phyloP scores from a whole-genome alignment of 2,329 filamentous ascomycete species.

The Epichloe aotearoae region DNA sequence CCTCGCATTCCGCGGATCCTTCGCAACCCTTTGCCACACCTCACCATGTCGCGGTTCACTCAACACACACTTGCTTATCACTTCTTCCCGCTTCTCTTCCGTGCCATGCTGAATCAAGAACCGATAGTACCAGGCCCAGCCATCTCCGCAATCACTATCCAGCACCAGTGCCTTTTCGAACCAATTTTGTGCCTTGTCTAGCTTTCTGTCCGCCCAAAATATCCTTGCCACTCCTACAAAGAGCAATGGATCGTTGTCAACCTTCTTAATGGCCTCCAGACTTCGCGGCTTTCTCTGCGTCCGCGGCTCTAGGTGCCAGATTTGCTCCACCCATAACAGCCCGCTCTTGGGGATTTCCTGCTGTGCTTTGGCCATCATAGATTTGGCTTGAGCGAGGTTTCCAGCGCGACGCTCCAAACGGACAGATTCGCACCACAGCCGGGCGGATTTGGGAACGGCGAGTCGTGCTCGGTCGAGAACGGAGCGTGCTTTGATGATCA shows the following conservation, averaged over 20 bases:
- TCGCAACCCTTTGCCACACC: constrained; percentile 74
- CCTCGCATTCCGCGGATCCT: constrained; percentile 70
- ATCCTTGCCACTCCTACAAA: constrained; percentile 89
- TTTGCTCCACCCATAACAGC: constrained; percentile 83
- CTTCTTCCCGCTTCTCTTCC: constrained; percentile 78
- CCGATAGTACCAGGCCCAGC: constrained; percentile 97
- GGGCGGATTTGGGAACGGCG: constrained; percentile 69
- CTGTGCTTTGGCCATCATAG: constrained; percentile 83
- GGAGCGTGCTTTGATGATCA: constrained; percentile 81
- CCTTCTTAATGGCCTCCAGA: constrained; percentile 91
- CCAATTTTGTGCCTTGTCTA: constrained; percentile 93
- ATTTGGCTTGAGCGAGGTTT: constrained; percentile 72
- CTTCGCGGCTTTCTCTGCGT: constrained; percentile 86
- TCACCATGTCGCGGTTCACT: constrained; percentile 90
- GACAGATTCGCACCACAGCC: constrained; percentile 88
- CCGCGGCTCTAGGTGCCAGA: constrained; percentile 84
- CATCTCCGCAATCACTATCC: constrained; percentile 78
- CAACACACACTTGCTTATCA: constrained; percentile 64
- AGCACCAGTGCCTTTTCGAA: constrained; percentile 90
- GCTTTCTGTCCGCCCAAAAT: constrained; percentile 84
- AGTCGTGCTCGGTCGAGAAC: constrained; percentile 85
- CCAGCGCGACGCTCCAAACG: constrained; percentile 80
- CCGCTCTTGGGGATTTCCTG: constrained; percentile 85
- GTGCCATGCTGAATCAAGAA: constrained; percentile 88
- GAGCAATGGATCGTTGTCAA: constrained; percentile 79